Evolutionary conservation across 441 rosid species (phyloP).

Genomic region (Corymbia citriodora): DNA sequence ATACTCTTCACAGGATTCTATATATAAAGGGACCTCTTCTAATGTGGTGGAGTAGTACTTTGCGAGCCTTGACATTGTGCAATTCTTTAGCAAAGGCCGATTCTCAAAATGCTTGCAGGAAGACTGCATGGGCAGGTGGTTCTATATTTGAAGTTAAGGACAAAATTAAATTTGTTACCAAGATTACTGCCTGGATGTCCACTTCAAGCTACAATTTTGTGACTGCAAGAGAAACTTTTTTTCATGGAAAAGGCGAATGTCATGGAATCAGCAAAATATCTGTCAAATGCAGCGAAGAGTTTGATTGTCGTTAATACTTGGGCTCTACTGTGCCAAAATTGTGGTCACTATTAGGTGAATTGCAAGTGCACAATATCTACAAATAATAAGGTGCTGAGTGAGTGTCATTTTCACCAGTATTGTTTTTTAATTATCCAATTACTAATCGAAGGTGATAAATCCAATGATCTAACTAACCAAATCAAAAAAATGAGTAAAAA

Average conservation of each 20-base stretch:
- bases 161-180: neutral
- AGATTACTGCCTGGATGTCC: neutral
- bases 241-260: neutral
- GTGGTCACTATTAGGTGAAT: too few relatives aligned
- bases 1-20: neutral
- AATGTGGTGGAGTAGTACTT: neutral
- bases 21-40: rapidly evolving
- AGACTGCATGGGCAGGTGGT: neutral
- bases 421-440: too few relatives aligned
- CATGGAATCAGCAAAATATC: neutral
- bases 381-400: too few relatives aligned
- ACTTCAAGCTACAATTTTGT: neutral
- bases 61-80: neutral
- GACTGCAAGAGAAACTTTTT: neutral
- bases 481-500: too few relatives aligned
- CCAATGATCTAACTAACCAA: too few relatives aligned
- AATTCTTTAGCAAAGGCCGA: neutral
- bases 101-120: neutral
- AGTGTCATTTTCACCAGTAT: too few relatives aligned
- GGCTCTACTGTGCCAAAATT: neutral
- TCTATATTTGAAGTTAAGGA: neutral
- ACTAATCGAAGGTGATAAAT: too few relatives aligned
- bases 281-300: neutral
- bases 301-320: neutral
- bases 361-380: too few relatives aligned